A percentile compares a stretch with the other conserved stretches of the same genome.
phyloP scores from a whole-genome alignment of 257 asterid genomes.

The Paraleonurus japonicus region DNA sequence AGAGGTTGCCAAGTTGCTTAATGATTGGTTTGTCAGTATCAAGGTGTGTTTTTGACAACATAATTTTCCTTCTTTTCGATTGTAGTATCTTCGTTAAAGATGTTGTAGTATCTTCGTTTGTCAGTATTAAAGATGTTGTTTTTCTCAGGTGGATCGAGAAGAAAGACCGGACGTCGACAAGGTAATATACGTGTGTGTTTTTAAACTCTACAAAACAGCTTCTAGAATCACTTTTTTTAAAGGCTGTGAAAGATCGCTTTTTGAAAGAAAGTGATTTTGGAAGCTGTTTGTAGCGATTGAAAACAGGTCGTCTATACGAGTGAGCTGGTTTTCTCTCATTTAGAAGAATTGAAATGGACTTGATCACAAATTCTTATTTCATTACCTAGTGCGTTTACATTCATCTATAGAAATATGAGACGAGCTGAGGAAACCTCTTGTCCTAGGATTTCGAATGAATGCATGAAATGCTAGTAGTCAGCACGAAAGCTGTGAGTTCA shows the following conservation, averaged over 20 bases:
- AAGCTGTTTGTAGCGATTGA: too few relatives aligned
- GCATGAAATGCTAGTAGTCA: too few relatives aligned
- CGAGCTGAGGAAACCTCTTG: too few relatives aligned
- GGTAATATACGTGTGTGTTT: too few relatives aligned
- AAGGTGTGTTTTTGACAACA: constrained; percentile 49
- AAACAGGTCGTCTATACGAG: too few relatives aligned
- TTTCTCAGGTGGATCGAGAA: constrained; percentile 85
- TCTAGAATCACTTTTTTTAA: too few relatives aligned
- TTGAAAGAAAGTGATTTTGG: too few relatives aligned
- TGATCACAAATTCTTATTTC: neutral
- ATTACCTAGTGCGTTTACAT: too few relatives aligned
- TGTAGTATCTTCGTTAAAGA: neutral
- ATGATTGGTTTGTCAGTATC: constrained; percentile 88
- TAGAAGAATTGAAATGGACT: neutral
- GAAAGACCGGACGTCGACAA: constrained; percentile 97
- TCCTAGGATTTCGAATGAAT: too few relatives aligned
- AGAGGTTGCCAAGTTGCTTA: constrained; percentile 76
- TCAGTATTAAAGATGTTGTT: constrained; percentile 1
- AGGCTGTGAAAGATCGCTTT: too few relatives aligned
- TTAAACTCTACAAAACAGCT: too few relatives aligned
- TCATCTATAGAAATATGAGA: neutral
- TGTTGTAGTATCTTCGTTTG: neutral
- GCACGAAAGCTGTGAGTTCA: too few relatives aligned
- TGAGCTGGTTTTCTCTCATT: neutral
- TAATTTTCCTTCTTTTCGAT: neutral